Percentiles rank a stretch among this genome's conserved stretches.
phyloP scores from a whole-genome alignment of 192 early-diverging fungal genomes.

The Podila clonocystis region DNA sequence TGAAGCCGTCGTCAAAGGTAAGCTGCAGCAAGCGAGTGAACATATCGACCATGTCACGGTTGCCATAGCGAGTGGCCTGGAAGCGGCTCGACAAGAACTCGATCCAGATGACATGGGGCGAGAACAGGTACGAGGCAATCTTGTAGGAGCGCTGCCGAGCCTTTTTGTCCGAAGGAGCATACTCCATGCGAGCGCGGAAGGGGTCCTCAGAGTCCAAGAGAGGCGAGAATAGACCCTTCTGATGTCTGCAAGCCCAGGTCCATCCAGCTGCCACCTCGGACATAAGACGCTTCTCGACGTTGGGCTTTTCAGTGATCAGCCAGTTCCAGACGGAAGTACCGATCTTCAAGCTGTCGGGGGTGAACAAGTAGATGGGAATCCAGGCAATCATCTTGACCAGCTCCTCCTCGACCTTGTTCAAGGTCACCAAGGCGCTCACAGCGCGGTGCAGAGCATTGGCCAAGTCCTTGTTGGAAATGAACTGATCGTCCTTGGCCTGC shows the following conservation, averaged over 20 bases:
- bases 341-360: conserved; percentile 80
- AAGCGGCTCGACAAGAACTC: conserved; percentile 88
- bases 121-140: conserved; percentile 67
- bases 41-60: conserved; percentile 76
- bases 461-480: conserved; percentile 58
- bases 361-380: conserved; percentile 87
- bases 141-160: conserved; percentile 69
- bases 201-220: conserved; percentile 70
- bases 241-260: conserved; percentile 80
- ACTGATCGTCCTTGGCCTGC: conserved; percentile 50
- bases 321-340: conserved; percentile 91
- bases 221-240: conserved; percentile 85
- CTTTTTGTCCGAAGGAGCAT: conserved; percentile 88
- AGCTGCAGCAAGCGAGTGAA: conserved; percentile 84
- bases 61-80: conserved; percentile 80
- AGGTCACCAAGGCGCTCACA: conserved; percentile 58
- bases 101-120: conserved; percentile 86
- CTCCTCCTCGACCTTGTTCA: conserved; percentile 71
- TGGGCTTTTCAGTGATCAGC: conserved; percentile 82
- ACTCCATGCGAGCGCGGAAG: conserved; percentile 92
- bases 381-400: conserved; percentile 85
- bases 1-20: conserved; percentile 64
- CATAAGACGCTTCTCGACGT: conserved; percentile 81
- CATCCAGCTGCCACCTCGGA: conserved; percentile 85
- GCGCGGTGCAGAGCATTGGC: conserved; percentile 63